These are phyloP conservation scores for Salicornia ramosissima DNA, from an alignment of 148 eudicot species.

Conservation along the genomic window DNA sequence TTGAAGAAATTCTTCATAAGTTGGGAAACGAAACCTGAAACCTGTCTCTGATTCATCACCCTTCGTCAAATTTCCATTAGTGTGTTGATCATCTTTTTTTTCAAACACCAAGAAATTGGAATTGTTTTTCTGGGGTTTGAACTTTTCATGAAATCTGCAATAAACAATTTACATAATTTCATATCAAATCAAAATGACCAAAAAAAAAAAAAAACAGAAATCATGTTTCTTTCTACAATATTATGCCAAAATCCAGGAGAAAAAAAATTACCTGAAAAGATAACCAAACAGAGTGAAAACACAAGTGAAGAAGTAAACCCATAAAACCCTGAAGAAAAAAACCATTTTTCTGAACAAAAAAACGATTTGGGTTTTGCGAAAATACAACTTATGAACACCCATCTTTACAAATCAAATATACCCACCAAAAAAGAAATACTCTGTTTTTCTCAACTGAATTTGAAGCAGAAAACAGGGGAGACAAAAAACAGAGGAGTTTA, in stretches of 20 bases:
- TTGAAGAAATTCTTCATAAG: conserved; percentile 53
- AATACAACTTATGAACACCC: conserved; percentile 22
- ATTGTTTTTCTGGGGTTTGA: conserved; percentile 7
- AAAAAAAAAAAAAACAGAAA: neutral
- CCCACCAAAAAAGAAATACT: neutral
- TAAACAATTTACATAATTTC: conserved; percentile 7
- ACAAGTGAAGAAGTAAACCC: conserved; percentile 32
- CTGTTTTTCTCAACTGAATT: conserved; percentile 18
- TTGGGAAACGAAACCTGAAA: conserved; percentile 64
- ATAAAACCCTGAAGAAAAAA: conserved; percentile 29
- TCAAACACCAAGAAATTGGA: conserved; percentile 2
- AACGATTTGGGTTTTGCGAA: conserved; percentile 27
- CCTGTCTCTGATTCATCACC: conserved; percentile 29
- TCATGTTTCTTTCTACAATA: too few species aligned
- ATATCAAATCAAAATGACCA: conserved; percentile 4
- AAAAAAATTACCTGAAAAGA: conserved; percentile 55
- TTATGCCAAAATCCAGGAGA: conserved; percentile 8
- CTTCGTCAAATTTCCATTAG: neutral
- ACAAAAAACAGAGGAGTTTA: conserved; percentile 27
- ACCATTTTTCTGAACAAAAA: conserved; percentile 33
- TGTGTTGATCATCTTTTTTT: conserved; percentile 5
- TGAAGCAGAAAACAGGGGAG: conserved; percentile 21
- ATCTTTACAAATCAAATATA: conserved; percentile 15
- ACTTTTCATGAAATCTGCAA: conserved; percentile 21
- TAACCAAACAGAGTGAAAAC: conserved; percentile 41